Base-by-base conservation (phyloP, 2,329 filamentous ascomycete species). In the Blumeria graminis region DNA sequence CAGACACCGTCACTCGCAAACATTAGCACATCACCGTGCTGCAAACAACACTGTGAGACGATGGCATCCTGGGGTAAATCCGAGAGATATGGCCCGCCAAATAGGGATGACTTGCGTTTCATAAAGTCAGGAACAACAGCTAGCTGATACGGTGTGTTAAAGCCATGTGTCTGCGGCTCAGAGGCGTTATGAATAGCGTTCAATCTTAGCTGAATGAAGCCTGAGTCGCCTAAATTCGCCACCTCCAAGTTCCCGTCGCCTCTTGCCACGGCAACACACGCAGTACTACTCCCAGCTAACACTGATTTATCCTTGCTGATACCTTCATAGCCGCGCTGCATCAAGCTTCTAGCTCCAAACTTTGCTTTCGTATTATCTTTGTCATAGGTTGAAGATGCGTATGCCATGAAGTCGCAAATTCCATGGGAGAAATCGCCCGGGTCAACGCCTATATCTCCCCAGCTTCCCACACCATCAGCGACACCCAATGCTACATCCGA, bases 141-240 rank as follows among this genome's bases (percentile, higher is more conserved):
- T 43, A 98, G 77, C 68, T 98, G 92, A 66, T 86, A 98, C 0
- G 92, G 92, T 0, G 92, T 96, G 69, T 98, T 98, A 76, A 98
- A 98, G 46, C 83, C 88, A 68, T 98, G 92, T 0, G 88, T 95
- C 69, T 98, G 92, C 28, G 87, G 84, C 52, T 81, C 77, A 1
- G 88, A 94, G 65, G 81, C 82, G 57, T 83, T 78, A 67, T 92
- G 83, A 35, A 98, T 85, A 13, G 84, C 86, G 62, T 90, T 93
- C 32, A 86, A 77, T 13, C 88, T 81, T 58, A 96, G 74, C 59
- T 94, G 83, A 57, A 96, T 76, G 67, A 89, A 96, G 35, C 92
- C 92, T 32, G 88, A 95, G 71, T 98, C 92, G 61, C 92, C 92
- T 36, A 98, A 75, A 69, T 98, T 98, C 59, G 92, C 92, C 56